A percentile compares a stretch with the other conserved stretches of the same genome.
phyloP scores from a whole-genome alignment of 345 rosid species.

The Iberis pinnata region DNA sequence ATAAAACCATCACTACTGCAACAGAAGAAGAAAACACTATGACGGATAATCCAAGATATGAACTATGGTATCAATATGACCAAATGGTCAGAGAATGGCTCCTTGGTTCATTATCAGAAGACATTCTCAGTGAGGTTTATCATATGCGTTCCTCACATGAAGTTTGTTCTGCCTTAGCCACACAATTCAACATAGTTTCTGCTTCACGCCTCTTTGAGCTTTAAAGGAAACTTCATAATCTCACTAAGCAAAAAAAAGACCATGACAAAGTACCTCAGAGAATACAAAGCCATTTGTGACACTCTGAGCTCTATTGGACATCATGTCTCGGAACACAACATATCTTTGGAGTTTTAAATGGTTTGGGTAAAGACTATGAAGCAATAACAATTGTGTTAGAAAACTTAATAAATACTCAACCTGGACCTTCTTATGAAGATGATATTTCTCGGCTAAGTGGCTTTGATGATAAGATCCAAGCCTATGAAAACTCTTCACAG shows the following conservation, averaged over 20 bases:
- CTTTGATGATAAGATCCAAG: too few species aligned
- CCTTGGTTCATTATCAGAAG: not conserved
- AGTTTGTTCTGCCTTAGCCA: not conserved
- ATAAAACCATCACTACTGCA: not conserved
- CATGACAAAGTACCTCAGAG: not conserved
- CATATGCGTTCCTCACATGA: not conserved
- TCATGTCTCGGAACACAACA: not conserved
- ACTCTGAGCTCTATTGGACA: not conserved
- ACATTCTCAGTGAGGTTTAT: not conserved
- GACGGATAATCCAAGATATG: too few species aligned
- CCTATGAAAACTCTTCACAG: too few species aligned
- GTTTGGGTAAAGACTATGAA: too few species aligned
- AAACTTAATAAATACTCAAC: too few species aligned
- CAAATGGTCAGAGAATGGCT: not conserved
- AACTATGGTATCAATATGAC: not conserved
- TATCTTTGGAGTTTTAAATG: too few species aligned
- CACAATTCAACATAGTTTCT: not conserved
- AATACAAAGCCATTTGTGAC: not conserved
- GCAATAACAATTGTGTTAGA: too few species aligned
- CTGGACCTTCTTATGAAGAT: too few species aligned
- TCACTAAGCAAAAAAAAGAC: not conserved
- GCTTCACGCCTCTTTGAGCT: not conserved
- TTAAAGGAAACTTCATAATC: not conserved
- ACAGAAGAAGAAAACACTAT: too few species aligned
- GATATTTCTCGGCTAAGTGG: too few species aligned